These are phyloP conservation scores for Salix brachista DNA, from an alignment of 345 rosid species.

Conservation along the genomic window DNA sequence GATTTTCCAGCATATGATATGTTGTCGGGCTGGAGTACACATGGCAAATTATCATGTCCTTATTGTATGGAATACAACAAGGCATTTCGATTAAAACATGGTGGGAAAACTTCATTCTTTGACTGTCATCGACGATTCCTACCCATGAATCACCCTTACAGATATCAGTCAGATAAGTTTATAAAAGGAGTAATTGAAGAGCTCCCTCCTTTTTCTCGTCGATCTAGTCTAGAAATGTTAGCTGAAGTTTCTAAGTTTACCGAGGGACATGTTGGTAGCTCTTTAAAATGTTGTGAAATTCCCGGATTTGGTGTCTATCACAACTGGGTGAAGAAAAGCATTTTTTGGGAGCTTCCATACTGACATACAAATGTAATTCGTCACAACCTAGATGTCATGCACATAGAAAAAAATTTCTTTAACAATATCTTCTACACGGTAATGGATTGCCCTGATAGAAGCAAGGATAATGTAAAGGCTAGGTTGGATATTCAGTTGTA, in stretches of 20 bases:
- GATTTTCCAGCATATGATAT: constrained; percentile 1
- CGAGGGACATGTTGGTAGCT: not conserved
- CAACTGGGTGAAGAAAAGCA: not conserved
- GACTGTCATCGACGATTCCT: not conserved
- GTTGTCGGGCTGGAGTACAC: not conserved
- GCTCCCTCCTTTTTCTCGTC: not conserved
- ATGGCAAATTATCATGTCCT: not conserved
- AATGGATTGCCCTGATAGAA: not conserved
- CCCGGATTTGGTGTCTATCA: not conserved
- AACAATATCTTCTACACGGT: not conserved
- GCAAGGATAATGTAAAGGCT: constrained; percentile 3
- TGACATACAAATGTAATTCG: not conserved
- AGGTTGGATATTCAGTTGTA: not conserved
- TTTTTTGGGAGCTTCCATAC: not conserved
- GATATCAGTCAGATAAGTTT: too few relatives aligned
- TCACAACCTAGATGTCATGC: constrained; percentile 4
- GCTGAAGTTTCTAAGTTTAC: too few relatives aligned
- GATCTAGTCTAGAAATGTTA: too few relatives aligned
- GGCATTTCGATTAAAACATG: not conserved
- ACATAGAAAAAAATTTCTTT: constrained; percentile 4
- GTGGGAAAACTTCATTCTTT: not conserved
- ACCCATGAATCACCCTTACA: not conserved
- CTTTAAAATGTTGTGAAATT: too few relatives aligned
- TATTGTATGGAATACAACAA: not conserved
- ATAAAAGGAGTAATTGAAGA: not conserved